These are phyloP conservation scores for Fremontodendron californicum DNA, from an alignment of 345 rosid genomes.

Conservation along the genomic window DNA sequence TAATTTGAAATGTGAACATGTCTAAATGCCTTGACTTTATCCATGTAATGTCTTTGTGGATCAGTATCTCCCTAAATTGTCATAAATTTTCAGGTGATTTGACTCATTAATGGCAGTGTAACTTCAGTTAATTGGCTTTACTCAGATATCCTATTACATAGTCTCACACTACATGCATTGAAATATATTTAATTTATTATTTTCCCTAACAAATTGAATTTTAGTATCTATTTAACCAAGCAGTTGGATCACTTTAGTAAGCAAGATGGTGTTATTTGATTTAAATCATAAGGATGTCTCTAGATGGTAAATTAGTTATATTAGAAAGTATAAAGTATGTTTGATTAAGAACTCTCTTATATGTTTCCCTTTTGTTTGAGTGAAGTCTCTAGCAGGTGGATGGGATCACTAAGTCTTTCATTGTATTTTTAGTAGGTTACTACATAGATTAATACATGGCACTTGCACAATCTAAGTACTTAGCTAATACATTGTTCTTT, in stretches of 20 bases:
- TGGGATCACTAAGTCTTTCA: background rate
- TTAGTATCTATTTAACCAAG: slow-evolving; percentile 28
- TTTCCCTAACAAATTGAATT: slow-evolving; percentile 22
- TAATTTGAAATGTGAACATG: background rate
- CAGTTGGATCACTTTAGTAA: slow-evolving; percentile 24
- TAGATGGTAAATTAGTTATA: slow-evolving; percentile 34
- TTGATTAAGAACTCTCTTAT: slow-evolving; percentile 19
- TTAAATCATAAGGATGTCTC: slow-evolving; percentile 29
- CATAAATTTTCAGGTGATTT: background rate
- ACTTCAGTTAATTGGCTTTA: slow-evolving; percentile 1
- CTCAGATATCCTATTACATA: background rate
- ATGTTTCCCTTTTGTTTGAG: background rate
- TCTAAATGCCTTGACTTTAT: background rate
- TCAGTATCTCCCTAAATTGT: background rate
- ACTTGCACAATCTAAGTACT: slow-evolving; percentile 8
- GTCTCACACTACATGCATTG: background rate
- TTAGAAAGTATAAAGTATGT: slow-evolving; percentile 1
- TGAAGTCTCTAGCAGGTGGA: background rate
- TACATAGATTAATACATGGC: background rate
- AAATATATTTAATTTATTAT: slow-evolving; percentile 16
- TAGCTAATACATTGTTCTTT: background rate
- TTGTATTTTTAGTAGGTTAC: background rate
- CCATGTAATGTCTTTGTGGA: background rate
- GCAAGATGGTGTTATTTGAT: slow-evolving; percentile 34
- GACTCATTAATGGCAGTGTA: background rate